Percentiles rank a stretch among this genome's conserved stretches.
phyloP scores from a whole-genome alignment of 2,329 filamentous ascomycete genomes.

The Diaporthe helianthi region DNA sequence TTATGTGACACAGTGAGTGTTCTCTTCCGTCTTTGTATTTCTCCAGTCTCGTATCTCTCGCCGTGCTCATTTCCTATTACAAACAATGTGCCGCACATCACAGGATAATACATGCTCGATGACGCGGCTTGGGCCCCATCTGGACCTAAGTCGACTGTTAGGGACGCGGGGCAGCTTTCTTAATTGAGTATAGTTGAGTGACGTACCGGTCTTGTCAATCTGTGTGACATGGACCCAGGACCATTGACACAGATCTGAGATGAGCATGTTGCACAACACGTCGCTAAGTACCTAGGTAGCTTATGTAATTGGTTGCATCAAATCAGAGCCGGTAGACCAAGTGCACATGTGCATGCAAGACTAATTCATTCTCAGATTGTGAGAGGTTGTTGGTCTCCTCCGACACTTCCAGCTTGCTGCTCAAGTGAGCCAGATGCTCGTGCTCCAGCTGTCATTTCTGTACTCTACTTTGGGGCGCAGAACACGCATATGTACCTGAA shows the following conservation, averaged over 20 bases:
- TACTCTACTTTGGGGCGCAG: neutral
- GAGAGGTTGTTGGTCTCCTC: neutral
- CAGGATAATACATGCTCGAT: no score
- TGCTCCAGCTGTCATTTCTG: no score
- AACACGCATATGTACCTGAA: neutral
- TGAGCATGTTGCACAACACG: no score
- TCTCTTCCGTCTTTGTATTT: no score
- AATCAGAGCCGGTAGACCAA: neutral
- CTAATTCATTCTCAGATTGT: neutral
- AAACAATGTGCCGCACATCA: neutral
- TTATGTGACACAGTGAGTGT: neutral
- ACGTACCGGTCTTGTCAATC: no score
- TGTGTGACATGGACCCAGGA: neutral
- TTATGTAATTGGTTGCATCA: neutral
- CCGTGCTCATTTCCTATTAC: neutral
- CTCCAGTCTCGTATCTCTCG: no score
- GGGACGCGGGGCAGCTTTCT: neutral
- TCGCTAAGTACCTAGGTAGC: no score
- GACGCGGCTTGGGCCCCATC: neutral
- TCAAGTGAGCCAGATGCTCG: conserved; percentile 11
- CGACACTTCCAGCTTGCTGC: neutral
- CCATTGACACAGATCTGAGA: no score
- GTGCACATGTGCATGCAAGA: no score
- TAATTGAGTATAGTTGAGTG: neutral
- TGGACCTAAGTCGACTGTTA: no score